Percentiles rank a stretch among this genome's conserved stretches.
Conservation (phyloP, 768 basidiomycete species). For the Postia placenta region DNA sequence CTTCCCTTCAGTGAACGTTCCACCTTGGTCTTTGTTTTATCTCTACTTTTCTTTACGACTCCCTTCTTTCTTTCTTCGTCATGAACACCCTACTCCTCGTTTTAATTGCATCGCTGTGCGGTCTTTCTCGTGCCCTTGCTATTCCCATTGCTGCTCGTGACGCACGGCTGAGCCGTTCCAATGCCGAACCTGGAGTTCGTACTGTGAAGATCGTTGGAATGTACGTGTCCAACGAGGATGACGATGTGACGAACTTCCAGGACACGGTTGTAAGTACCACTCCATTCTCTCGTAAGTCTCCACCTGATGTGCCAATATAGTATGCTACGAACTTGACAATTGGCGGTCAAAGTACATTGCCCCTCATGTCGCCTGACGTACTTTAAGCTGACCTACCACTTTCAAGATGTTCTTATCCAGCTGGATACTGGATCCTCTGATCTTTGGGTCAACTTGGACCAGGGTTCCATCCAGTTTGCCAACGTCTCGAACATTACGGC, state of each 20-base stretch:
- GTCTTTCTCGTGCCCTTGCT: slow-evolving; percentile 15
- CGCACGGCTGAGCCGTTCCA: slow-evolving; percentile 4
- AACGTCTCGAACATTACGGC: slow-evolving; percentile 25
- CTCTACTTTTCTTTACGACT: neutral
- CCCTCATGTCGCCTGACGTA: neutral
- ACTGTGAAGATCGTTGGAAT: slow-evolving; percentile 5
- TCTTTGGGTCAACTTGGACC: slow-evolving; percentile 21
- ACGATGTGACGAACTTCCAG: slow-evolving; percentile 13
- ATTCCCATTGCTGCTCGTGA: slow-evolving; percentile 11
- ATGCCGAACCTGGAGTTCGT: slow-evolving; percentile 2
- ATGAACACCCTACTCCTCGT: slow-evolving; percentile 15
- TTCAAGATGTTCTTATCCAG: slow-evolving; percentile 23
- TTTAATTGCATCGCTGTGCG: slow-evolving; percentile 20
- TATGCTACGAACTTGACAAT: slow-evolving; percentile 20
- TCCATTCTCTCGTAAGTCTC: neutral
- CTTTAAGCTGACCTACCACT: neutral
- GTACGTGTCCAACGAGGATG: neutral
- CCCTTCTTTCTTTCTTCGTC: slow-evolving; percentile 7
- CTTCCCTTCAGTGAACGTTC: slow-evolving; percentile 9
- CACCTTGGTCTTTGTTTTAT: slow-evolving; percentile 7
- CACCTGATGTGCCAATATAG: slow-evolving; percentile 2
- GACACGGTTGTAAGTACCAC: slow-evolving; percentile 14
- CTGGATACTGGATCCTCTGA: slow-evolving; percentile 31
- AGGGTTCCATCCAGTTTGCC: slow-evolving; percentile 18
- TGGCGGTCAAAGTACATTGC: slow-evolving; percentile 9